phyloP scores from a whole-genome alignment of 139 green algal species.

The Picocystis salinarum region DNA sequence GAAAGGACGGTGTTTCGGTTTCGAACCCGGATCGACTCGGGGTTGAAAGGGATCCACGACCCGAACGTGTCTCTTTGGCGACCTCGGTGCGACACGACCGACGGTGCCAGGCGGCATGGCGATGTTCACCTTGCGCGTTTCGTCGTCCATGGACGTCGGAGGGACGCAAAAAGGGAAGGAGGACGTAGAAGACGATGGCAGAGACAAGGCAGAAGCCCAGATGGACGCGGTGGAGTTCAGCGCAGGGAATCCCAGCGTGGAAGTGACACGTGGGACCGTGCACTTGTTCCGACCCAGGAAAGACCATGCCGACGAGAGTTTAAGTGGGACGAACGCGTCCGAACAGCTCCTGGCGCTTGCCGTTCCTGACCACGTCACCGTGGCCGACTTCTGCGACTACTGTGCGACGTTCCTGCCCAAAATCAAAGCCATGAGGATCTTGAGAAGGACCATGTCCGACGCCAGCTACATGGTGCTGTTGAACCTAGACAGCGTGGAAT shows the following conservation, averaged over 20 bases:
- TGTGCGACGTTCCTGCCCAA: conserved; percentile 18
- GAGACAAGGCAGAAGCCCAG: no score
- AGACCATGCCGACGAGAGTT: not conserved
- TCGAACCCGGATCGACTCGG: no score
- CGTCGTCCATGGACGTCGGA: no score
- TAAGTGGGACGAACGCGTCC: not conserved
- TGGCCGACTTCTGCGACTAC: not conserved
- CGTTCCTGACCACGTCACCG: not conserved
- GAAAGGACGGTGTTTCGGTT: no score
- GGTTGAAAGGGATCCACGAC: no score
- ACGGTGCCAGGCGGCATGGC: no score
- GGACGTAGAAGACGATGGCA: no score
- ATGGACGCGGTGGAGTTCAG: conserved; percentile 34
- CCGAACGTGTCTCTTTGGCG: no score
- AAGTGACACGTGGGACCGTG: conserved; percentile 65
- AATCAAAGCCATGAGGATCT: conserved; percentile 45
- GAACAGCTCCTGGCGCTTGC: not conserved
- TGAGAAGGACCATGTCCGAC: conserved; percentile 17
- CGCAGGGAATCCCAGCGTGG: conserved; percentile 68
- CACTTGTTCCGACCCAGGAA: conserved; percentile 51
- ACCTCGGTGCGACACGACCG: no score
- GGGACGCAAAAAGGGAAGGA: no score
- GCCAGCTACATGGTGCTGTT: conserved; percentile 67
- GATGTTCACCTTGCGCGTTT: no score
- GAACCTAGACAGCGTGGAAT: conserved; percentile 34